Evolutionary conservation across 2,329 filamentous ascomycete genomes (phyloP).

Genomic region (Beauveria scarabaeidicola): DNA sequence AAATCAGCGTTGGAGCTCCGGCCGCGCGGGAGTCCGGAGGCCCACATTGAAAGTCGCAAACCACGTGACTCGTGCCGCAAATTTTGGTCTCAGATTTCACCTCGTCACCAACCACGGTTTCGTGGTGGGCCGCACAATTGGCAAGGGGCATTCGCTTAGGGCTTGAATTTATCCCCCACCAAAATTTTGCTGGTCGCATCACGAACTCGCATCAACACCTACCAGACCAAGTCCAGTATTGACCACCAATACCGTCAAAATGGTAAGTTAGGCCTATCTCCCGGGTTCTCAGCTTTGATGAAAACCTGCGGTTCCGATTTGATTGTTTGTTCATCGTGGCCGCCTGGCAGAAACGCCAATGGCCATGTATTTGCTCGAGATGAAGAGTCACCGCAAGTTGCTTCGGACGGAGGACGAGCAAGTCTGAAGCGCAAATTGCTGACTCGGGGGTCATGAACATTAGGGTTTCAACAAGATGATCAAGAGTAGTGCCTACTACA

Average conservation of each 20-base stretch:
- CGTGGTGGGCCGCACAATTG: constrained; percentile 11
- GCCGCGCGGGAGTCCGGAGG: not conserved
- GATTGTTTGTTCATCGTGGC: not conserved
- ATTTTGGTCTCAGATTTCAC: not conserved
- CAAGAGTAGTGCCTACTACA: constrained; percentile 99
- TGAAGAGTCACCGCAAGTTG: constrained; percentile 89
- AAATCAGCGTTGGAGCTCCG: not conserved
- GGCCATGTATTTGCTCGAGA: constrained; percentile 25
- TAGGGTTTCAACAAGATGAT: constrained; percentile 89
- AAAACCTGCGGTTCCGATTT: not conserved
- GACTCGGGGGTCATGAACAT: constrained; percentile 63
- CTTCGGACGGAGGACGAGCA: constrained; percentile 66
- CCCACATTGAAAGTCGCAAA: not conserved
- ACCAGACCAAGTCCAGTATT: constrained; percentile 31
- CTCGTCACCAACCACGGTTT: constrained; percentile 13
- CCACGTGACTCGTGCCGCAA: not conserved
- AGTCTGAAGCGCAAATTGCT: constrained; percentile 99
- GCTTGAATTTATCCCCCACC: constrained; percentile 34
- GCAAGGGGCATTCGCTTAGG: constrained; percentile 26
- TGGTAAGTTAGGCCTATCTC: constrained; percentile 54
- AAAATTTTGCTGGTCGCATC: constrained; percentile 20
- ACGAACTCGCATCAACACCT: constrained; percentile 23
- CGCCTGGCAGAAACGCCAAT: constrained; percentile 36
- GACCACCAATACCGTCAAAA: constrained; percentile 49
- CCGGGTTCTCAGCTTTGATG: constrained; percentile 6